Conservation (phyloP, 306 rosid genomes). For the Pterocarpus santalinus region DNA sequence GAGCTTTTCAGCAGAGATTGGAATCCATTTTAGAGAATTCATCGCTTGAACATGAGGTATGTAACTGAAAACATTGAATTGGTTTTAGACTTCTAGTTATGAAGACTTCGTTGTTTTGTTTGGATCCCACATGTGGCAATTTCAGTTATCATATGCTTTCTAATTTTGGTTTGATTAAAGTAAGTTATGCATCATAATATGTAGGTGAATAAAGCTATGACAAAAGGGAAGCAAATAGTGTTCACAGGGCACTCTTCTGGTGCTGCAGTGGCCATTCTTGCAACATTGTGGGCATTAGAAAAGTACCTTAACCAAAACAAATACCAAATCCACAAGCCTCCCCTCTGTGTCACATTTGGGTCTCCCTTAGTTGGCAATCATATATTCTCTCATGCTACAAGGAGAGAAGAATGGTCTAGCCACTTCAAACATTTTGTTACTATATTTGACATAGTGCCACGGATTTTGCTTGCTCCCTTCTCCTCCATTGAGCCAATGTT, state of each 20-base stretch:
- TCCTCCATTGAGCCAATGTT: constrained; percentile 48
- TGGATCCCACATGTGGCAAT: neutral
- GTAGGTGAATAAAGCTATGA: constrained; percentile 61
- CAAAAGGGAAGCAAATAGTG: constrained; percentile 52
- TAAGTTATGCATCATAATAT: neutral
- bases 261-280: constrained; percentile 73
- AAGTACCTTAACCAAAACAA: constrained; percentile 5
- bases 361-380: constrained; percentile 79
- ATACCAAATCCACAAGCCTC: constrained; percentile 8
- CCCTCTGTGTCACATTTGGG: constrained; percentile 76
- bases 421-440: constrained; percentile 68
- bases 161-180: neutral
- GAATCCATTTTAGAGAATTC: constrained; percentile 8
- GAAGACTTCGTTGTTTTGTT: too few species aligned
- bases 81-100: too few species aligned
- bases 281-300: constrained; percentile 73
- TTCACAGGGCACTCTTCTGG: constrained; percentile 84
- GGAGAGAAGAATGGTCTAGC: constrained; percentile 73
- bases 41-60: constrained; percentile 45
- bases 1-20: constrained; percentile 55
- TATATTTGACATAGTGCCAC: constrained; percentile 73
- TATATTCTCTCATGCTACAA: constrained; percentile 79
- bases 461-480: constrained; percentile 72
- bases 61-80: neutral
- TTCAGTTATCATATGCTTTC: neutral